Evolutionary conservation across 768 basidiomycete species (phyloP), one percentile per base, ranked within the genome.

Genomic region (Basidioascus undulatus): DNA sequence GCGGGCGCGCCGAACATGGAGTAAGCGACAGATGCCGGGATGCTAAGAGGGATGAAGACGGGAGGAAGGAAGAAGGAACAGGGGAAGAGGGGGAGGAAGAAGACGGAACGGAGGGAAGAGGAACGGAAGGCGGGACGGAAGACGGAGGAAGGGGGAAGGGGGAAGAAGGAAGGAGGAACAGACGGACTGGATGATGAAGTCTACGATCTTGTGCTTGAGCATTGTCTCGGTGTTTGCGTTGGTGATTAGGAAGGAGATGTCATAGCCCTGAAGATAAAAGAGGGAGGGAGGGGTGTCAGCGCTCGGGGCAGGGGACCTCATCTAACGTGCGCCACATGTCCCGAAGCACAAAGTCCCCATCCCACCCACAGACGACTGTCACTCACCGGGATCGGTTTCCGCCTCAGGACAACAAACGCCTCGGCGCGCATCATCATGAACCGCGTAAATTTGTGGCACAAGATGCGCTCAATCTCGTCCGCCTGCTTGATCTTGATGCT

Each of bases 401-500:
- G 68, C 57, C 92, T 71, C 55, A 98, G 68, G 51, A 98, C 82
- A 45, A 98, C 71, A 58, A 98, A 98, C 59, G 75, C 84, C 64
- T 98, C 92, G 20, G 92, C 92, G 44, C 92, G 67, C 63, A 87
- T 84, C 76, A 86, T 94, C 83, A 96, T 79, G 64, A 98, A 98
- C 40, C 92, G 69, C 18, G 86, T 92, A 59, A 98, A 96, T 49
- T 96, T 86, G 64, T 94, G 82, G 56, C 87, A 92, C 30, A 98
- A 65, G 51, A 96, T 92, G 38, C 78, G 72, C 56, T 98, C 92
- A 46, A 94, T 89, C 63, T 98, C 92, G 59, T 98, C 92, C 26
- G 92, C 86, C 57, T 98, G 92, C 59, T 98, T 98, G 57, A 98
- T 94, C 65, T 76, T 84, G 62, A 98, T 96, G 60, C 79, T 84